Evolutionary conservation across 2,329 filamentous ascomycete genomes (phyloP), one percentile per base, ranked within the genome.

Genomic region (Thelonectria olida): DNA sequence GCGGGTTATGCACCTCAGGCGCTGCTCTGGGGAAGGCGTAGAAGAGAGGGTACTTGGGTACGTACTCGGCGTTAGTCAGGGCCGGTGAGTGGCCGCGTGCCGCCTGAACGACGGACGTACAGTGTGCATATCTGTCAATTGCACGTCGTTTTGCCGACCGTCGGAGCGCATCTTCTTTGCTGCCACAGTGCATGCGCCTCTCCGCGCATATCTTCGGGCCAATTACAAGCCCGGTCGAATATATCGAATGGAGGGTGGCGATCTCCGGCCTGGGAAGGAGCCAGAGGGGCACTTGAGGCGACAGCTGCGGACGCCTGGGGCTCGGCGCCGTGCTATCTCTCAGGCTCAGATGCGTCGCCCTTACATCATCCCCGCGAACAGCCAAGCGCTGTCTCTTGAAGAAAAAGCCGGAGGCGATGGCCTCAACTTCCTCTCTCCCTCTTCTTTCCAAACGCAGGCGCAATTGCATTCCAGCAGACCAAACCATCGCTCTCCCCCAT

Each of bases 171-270:
- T n/a, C n/a, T n/a, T n/a, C n/a, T n/a, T n/a, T n/a, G n/a, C 7
- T 34, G 31, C 31, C 15, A 41, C 27, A 36, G 51, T 45, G 52
- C 52, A 17, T 15, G 8, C 5, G 8, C 9, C 8, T 27, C 13
- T n/a, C 23, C 22, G 23, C 27, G 28, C 38, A 52, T 44, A 17
- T 52, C 22, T 19, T 54, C 44, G 54, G 54, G 20, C 59, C 54
- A 62, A 58, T 62, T 27, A 58, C 22, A 51, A 38, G 50, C 45
- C 54, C 44, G 12, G 28, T 27, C 44, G 19, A 31, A 48, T 38
- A 19, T 17, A 12, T 10, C 27, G 27, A 34, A 28, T 56, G 64
- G 64, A 66, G 39, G 50, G 64, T 64, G 64, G 64, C 64, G 64
- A 66, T 64, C 64, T 66, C 64, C 64, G 63, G 49, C 49, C 34